Percentiles rank a stretch among this genome's conserved stretches.
phyloP scores from a whole-genome alignment of 768 basidiomycete species.

The Russula brevipes region DNA sequence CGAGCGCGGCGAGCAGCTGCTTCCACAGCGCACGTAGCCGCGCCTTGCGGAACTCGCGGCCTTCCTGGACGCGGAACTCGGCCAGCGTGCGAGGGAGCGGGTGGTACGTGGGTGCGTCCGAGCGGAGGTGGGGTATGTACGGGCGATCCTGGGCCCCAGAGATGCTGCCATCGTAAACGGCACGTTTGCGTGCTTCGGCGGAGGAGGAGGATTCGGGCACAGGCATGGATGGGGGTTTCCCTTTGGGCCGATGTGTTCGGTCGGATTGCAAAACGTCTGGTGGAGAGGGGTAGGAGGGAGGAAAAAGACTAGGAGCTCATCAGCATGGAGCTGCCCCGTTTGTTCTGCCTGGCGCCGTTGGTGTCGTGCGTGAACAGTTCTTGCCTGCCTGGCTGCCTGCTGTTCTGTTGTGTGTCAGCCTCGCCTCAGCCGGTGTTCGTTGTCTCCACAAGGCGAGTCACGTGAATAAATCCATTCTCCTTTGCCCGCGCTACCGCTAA shows the following conservation, averaged over 20 bases:
- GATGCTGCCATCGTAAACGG: constrained; percentile 48
- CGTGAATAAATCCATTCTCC: constrained; percentile 6
- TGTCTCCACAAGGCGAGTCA: not conserved
- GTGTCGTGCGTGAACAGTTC: not conserved
- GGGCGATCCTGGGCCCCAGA: constrained; percentile 51
- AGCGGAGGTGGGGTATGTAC: constrained; percentile 54
- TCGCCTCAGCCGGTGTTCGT: too few relatives aligned
- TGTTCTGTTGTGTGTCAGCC: not conserved
- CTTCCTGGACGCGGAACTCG: constrained; percentile 63
- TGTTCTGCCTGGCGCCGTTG: not conserved
- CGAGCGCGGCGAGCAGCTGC: constrained; percentile 40
- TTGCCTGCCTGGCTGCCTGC: not conserved
- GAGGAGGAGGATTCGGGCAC: constrained; percentile 18
- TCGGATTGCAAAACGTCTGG: not conserved
- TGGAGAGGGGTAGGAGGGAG: not conserved
- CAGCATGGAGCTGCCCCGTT: constrained; percentile 6
- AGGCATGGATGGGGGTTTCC: constrained; percentile 14
- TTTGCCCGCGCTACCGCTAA: too few relatives aligned
- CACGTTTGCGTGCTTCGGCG: constrained; percentile 39
- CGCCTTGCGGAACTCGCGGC: constrained; percentile 52
- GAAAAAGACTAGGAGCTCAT: constrained; percentile 3
- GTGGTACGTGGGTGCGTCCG: constrained; percentile 43
- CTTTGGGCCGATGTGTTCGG: too few relatives aligned
- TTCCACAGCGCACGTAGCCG: constrained; percentile 62
- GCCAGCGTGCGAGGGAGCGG: constrained; percentile 46